Conservation (phyloP, 805 yeast genomes). For the Suhomyces xylopsoci region DNA sequence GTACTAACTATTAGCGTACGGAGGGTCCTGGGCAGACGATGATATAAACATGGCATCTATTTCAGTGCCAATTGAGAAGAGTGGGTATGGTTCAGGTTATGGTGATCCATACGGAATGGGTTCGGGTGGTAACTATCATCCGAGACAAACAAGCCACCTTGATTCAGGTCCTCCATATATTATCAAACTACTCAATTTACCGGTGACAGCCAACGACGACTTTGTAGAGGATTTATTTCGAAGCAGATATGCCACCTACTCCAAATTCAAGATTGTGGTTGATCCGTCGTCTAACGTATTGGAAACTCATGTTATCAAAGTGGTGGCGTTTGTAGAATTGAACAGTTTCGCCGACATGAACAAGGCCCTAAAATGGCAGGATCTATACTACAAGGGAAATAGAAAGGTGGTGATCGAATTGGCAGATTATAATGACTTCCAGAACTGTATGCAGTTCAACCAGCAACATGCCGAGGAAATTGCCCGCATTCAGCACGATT, state of each 20-base stretch:
- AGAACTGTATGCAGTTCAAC: conserved; percentile 38
- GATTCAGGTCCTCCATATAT: conserved; percentile 58
- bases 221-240: conserved; percentile 58
- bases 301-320: conserved; percentile 39
- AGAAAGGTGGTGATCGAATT: conserved; percentile 37
- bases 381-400: conserved; percentile 47
- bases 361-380: conserved; percentile 62
- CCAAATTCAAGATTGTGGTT: conserved; percentile 60
- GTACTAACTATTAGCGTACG: conserved; percentile 35
- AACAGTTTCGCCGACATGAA: conserved; percentile 48
- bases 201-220: conserved; percentile 49
- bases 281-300: conserved; percentile 42
- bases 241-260: conserved; percentile 57
- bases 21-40: conserved; percentile 49
- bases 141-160: conserved; percentile 1
- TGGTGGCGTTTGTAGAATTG: conserved; percentile 64
- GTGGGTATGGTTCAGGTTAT: neutral
- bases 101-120: neutral
- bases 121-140: conserved; percentile 4
- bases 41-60: conserved; percentile 45
- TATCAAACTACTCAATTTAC: conserved; percentile 59
- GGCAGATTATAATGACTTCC: conserved; percentile 42
- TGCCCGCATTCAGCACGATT: conserved; percentile 29
- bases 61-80: conserved; percentile 41
- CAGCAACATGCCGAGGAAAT: conserved; percentile 32